These are phyloP conservation scores for Arabidopsis thaliana DNA, from an alignment of 345 rosid genomes.

Conservation along the genomic window TAIR10.1 NC_003070.9:4774001-4774500, in stretches of 20 bases:
- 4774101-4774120: constrained; percentile 81
- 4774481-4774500: neutral
- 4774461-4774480: neutral
- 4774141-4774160: constrained; percentile 52
- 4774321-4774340: neutral
- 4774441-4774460: constrained; percentile 43
- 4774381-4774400: constrained; percentile 71
- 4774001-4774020: constrained; percentile 21
- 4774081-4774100: constrained; percentile 74
- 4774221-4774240: constrained; percentile 49
- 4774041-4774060: constrained; percentile 83
- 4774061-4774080: constrained; percentile 91
- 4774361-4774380: constrained; percentile 67
- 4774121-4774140: constrained; percentile 83
- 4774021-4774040: constrained; percentile 88
- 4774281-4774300: constrained; percentile 77
- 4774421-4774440: constrained; percentile 62
- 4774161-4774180: neutral
- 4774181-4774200: neutral
- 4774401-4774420: constrained; percentile 79
- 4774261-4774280: constrained; percentile 71
- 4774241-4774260: constrained; percentile 73
- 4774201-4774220: neutral
- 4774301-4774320: neutral
- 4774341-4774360: neutral